A percentile compares a stretch with the other conserved stretches of the same genome.
These are phyloP conservation scores for Candida maltosa DNA, from an alignment of 805 yeast species.

Conservation along the genomic window DNA sequence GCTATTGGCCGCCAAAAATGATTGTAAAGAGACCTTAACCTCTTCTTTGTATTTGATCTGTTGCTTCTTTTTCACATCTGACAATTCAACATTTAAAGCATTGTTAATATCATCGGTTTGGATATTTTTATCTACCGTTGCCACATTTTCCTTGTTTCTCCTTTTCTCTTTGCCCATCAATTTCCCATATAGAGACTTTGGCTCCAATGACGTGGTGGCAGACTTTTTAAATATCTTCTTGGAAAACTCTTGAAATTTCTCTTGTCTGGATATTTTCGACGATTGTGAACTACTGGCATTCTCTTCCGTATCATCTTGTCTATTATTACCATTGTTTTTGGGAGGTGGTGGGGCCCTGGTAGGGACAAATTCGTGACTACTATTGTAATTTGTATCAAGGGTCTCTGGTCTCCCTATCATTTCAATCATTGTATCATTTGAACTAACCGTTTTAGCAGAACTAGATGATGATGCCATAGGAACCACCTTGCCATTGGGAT, in stretches of 20 bases:
- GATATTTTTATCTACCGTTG: neutral
- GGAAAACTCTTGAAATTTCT: neutral
- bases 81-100: neutral
- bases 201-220: neutral
- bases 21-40: constrained; percentile 1
- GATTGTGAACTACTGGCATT: neutral
- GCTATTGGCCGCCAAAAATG: neutral
- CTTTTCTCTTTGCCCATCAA: no score
- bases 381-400: neutral
- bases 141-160: no score
- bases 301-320: neutral
- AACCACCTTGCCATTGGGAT: no score
- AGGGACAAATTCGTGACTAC: neutral
- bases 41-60: neutral
- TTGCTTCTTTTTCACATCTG: neutral
- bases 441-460: no score
- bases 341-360: neutral
- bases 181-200: no score
- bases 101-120: constrained; percentile 3
- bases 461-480: no score
- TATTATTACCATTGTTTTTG: neutral
- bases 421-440: neutral
- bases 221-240: neutral
- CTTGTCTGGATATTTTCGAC: neutral
- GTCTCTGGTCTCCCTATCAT: neutral